Conservation (phyloP, 2,329 filamentous ascomycete species). For the Pyrenochaeta sp. region DNA sequence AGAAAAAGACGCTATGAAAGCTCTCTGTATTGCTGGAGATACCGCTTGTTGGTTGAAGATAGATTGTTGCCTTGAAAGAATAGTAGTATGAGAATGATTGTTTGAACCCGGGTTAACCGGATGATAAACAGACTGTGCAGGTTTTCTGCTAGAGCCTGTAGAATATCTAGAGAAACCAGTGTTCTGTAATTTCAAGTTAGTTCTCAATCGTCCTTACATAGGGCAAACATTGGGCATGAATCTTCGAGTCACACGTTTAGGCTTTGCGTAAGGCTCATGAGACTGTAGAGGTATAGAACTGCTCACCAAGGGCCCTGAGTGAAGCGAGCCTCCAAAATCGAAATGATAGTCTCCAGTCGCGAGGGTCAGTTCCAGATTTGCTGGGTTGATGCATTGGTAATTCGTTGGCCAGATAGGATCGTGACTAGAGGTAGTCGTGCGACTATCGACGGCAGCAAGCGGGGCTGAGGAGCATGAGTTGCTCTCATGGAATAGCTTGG, state of each 20-base stretch:
- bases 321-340: conserved; percentile 1
- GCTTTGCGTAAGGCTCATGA: background rate
- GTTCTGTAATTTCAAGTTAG: background rate
- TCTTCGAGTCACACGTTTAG: background rate
- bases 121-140: background rate
- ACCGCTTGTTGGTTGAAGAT: background rate
- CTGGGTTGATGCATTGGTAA: background rate
- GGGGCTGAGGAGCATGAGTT: background rate
- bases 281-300: conserved; percentile 12
- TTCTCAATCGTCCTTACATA: background rate
- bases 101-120: background rate
- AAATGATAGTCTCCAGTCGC: background rate
- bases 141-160: background rate
- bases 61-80: background rate
- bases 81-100: background rate
- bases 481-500: background rate
- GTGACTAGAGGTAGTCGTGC: background rate
- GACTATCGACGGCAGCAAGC: background rate
- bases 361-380: background rate
- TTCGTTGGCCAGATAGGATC: background rate
- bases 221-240: background rate
- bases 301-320: conserved; percentile 24
- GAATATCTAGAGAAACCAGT: background rate
- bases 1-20: background rate
- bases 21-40: background rate